These are phyloP conservation scores for Hypholoma sublateritium DNA, from an alignment of 768 basidiomycete genomes.

Conservation along the genomic window DNA sequence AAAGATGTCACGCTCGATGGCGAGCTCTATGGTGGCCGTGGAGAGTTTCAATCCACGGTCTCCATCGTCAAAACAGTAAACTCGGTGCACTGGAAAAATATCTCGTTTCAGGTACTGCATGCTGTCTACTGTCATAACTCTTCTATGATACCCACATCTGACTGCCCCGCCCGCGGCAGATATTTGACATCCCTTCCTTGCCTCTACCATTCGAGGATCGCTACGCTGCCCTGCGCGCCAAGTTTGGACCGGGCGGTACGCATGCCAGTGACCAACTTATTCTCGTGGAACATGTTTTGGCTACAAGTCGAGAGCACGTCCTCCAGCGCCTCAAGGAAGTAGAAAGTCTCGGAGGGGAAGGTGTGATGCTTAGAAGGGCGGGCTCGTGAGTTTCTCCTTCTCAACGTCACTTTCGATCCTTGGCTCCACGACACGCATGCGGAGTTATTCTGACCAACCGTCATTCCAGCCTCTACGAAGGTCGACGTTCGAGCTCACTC, in stretches of 20 bases:
- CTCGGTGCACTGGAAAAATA: constrained; percentile 55
- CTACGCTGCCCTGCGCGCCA: constrained; percentile 38
- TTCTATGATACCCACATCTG: neutral
- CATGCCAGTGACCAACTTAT: constrained; percentile 41
- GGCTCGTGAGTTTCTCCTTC: constrained; percentile 37
- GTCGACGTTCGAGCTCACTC: constrained; percentile 44
- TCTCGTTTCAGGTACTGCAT: constrained; percentile 47
- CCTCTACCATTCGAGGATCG: constrained; percentile 54
- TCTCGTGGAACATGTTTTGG: constrained; percentile 49
- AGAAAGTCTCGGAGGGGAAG: constrained; percentile 55
- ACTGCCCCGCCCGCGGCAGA: constrained; percentile 24
- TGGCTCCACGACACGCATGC: neutral
- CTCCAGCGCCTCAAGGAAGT: constrained; percentile 53
- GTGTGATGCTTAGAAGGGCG: constrained; percentile 55
- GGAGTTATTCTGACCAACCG: neutral
- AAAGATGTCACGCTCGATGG: constrained; percentile 57
- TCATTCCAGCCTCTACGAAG: constrained; percentile 44
- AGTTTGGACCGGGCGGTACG: constrained; percentile 47
- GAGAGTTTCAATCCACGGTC: constrained; percentile 56
- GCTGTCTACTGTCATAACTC: neutral
- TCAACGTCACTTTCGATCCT: neutral
- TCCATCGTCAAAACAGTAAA: constrained; percentile 60
- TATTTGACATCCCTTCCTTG: constrained; percentile 58
- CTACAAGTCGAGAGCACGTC: constrained; percentile 47
- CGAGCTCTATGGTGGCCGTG: constrained; percentile 58